phyloP scores from a whole-genome alignment of 106 monocot species.

The Acorus gramineus region DNA sequence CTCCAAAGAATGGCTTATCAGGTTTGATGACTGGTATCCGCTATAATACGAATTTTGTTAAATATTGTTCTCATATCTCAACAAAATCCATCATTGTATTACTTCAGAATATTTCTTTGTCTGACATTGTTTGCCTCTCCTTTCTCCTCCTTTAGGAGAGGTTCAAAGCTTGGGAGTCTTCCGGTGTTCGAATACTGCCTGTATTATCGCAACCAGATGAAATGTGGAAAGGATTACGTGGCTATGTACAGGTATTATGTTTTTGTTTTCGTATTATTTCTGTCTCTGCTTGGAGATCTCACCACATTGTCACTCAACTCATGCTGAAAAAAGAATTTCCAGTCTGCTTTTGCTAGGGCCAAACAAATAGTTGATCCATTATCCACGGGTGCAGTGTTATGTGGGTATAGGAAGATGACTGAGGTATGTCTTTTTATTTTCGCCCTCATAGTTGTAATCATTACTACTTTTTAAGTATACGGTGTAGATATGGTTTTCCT shows the following conservation, averaged over 20 bases:
- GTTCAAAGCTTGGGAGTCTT: constrained; percentile 75
- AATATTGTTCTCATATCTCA: constrained; percentile 1
- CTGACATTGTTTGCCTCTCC: neutral
- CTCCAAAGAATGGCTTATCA: constrained; percentile 94
- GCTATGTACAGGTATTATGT: constrained; percentile 74
- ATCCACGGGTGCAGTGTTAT: constrained; percentile 60
- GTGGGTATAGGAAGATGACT: constrained; percentile 64
- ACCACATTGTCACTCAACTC: neutral
- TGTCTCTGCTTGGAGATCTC: neutral
- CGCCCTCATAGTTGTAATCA: too few relatives aligned
- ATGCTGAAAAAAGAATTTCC: constrained; percentile 2
- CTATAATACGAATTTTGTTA: neutral
- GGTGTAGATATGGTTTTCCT: too few relatives aligned
- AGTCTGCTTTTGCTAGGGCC: constrained; percentile 44
- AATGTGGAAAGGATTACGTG: constrained; percentile 73
- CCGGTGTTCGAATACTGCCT: constrained; percentile 68
- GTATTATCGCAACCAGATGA: constrained; percentile 84
- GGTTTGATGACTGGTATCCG: constrained; percentile 22
- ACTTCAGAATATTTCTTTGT: neutral
- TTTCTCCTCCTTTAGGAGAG: constrained; percentile 44
- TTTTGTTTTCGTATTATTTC: neutral
- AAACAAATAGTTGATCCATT: constrained; percentile 39
- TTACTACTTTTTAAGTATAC: too few relatives aligned
- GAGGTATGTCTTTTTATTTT: constrained; percentile 26
- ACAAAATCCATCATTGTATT: neutral